phyloP scores from a whole-genome alignment of 1,284 basidiomycete genomes.

The Puccinia coronata region DNA sequence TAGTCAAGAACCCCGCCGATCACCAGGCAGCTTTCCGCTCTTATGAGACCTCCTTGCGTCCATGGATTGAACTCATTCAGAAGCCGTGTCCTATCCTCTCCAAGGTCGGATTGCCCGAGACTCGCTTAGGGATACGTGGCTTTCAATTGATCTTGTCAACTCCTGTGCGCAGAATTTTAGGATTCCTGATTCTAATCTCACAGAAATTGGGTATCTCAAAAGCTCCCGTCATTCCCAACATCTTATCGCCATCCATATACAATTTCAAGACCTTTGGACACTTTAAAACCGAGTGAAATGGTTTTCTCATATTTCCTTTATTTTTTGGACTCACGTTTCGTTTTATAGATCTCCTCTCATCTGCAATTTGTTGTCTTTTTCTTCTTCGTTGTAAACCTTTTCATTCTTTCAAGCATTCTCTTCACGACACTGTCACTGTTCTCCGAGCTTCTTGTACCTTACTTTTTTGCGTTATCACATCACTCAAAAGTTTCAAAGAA shows the following conservation, averaged over 20 bases:
- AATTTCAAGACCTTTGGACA: no score
- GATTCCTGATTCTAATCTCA: background rate
- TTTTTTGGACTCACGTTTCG: no score
- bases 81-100: background rate
- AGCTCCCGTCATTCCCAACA: background rate
- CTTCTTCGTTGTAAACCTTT: no score
- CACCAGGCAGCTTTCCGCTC: background rate
- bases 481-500: no score
- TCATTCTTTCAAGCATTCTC: no score
- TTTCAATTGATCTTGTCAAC: background rate
- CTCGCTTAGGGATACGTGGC: background rate
- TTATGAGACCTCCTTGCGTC: background rate
- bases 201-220: background rate
- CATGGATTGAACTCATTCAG: background rate
- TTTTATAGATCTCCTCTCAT: no score
- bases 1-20: conserved; percentile 23
- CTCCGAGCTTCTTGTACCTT: no score
- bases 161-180: background rate
- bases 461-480: no score
- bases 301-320: no score
- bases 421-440: no score
- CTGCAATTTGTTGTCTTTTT: no score
- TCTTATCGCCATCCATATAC: background rate
- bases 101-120: background rate
- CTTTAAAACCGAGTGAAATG: no score